These are phyloP conservation scores for Phialophora macrospora DNA, from an alignment of 2,329 filamentous ascomycete genomes.

Conservation along the genomic window DNA sequence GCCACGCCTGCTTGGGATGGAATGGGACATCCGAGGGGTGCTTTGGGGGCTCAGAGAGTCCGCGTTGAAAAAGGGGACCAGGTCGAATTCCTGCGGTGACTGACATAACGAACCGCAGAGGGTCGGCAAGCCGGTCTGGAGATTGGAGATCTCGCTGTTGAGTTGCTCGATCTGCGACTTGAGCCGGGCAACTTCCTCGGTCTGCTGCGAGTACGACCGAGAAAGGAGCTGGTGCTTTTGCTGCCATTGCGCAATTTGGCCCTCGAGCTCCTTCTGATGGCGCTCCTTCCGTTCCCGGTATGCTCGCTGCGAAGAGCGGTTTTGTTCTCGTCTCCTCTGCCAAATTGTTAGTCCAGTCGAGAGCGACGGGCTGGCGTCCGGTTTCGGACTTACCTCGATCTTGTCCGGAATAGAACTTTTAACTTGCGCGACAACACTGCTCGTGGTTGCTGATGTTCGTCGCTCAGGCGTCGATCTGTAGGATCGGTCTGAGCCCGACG, in stretches of 20 bases:
- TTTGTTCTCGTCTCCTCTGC: conserved; percentile 37
- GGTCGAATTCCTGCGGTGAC: conserved; percentile 36
- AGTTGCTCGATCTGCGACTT: conserved; percentile 36
- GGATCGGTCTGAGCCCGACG: conserved; percentile 30
- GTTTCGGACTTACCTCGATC: conserved; percentile 32
- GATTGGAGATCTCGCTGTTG: conserved; percentile 34
- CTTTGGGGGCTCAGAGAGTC: conserved; percentile 24
- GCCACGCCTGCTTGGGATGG: conserved; percentile 17
- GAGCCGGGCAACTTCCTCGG: conserved; percentile 33
- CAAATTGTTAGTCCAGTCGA: conserved; percentile 6
- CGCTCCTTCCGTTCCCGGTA: conserved; percentile 96
- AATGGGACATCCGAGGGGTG: conserved; percentile 25
- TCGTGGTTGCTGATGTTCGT: conserved; percentile 20
- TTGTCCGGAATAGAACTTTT: conserved; percentile 37
- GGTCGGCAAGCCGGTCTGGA: conserved; percentile 29
- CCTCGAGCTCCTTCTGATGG: conserved; percentile 89
- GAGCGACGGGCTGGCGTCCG: too few relatives aligned
- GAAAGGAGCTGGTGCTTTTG: conserved; percentile 35
- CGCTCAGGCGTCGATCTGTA: conserved; percentile 29
- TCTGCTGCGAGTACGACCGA: conserved; percentile 34
- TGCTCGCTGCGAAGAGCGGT: conserved; percentile 69
- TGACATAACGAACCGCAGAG: conserved; percentile 32
- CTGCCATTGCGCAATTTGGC: conserved; percentile 43
- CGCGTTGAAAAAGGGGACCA: conserved; percentile 34
- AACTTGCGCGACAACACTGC: conserved; percentile 28